A percentile compares a stretch with the other conserved stretches of the same genome.
Conservation (phyloP, 2,329 filamentous ascomycete species). For the Coniochaeta ligniaria region DNA sequence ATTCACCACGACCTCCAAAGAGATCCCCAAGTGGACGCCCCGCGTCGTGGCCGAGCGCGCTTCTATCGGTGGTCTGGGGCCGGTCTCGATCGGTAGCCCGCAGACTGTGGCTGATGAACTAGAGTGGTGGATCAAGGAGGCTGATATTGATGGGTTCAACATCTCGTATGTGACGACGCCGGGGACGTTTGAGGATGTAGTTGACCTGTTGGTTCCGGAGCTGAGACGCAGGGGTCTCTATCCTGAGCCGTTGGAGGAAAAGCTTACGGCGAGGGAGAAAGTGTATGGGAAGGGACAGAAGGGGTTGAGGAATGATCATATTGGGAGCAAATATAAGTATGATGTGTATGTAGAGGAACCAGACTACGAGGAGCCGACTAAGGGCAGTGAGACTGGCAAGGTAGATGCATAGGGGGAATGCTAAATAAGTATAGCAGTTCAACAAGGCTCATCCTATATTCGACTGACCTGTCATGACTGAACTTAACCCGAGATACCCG, state of each 20-base stretch:
- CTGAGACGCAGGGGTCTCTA: constrained; percentile 32
- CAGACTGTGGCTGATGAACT: constrained; percentile 37
- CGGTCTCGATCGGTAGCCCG: constrained; percentile 37
- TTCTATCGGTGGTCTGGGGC: constrained; percentile 39
- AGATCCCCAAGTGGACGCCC: constrained; percentile 37
- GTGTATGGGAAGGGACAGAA: constrained; percentile 54
- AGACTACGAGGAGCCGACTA: constrained; percentile 16
- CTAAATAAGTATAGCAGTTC: too few species aligned
- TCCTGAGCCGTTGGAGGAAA: constrained; percentile 21
- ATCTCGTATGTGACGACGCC: constrained; percentile 41
- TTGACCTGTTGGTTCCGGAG: constrained; percentile 40
- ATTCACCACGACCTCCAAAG: constrained; percentile 33
- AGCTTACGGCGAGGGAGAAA: constrained; percentile 50
- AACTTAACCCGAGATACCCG: too few species aligned
- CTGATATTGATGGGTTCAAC: constrained; percentile 23
- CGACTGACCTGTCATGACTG: too few species aligned
- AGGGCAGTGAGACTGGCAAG: neutral
- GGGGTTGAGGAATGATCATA: constrained; percentile 49
- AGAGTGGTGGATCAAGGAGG: constrained; percentile 33
- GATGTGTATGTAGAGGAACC: constrained; percentile 50
- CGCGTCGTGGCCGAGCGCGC: constrained; percentile 35
- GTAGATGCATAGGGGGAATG: neutral
- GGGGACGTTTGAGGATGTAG: constrained; percentile 43
- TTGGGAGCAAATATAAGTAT: constrained; percentile 54
- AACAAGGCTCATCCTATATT: too few species aligned